phyloP scores from a whole-genome alignment of 2,329 filamentous ascomycete genomes.

The Penicillium sp. region DNA sequence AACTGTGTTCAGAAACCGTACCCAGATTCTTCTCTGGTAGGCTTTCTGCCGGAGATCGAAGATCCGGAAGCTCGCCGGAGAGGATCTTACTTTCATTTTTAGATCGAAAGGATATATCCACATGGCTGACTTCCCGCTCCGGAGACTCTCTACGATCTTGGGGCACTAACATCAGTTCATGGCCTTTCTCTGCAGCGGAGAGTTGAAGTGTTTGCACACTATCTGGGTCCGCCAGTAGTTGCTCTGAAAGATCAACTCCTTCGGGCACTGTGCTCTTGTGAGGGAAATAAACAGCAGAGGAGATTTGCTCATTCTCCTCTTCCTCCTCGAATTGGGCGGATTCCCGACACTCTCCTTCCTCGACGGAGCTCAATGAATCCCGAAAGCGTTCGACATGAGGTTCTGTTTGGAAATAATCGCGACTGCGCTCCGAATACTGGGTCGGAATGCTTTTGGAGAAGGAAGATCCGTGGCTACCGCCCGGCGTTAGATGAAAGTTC shows the following conservation, averaged over 20 bases:
- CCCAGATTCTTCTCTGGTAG: constrained; percentile 35
- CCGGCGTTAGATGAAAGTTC: constrained; percentile 51
- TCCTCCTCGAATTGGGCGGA: constrained; percentile 48
- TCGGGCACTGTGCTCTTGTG: constrained; percentile 49
- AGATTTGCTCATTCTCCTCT: constrained; percentile 60
- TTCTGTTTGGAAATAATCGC: constrained; percentile 28
- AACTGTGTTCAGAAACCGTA: constrained; percentile 35
- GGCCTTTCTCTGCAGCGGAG: constrained; percentile 25
- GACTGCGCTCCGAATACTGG: constrained; percentile 32
- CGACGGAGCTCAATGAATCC: constrained; percentile 22
- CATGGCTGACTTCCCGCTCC: constrained; percentile 45
- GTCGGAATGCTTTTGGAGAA: constrained; percentile 42
- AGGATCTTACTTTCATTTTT: constrained; percentile 58
- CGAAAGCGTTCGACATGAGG: constrained; percentile 17
- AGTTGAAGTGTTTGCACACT: constrained; percentile 25
- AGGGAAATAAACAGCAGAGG: constrained; percentile 61
- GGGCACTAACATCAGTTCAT: constrained; percentile 26
- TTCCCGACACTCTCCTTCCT: constrained; percentile 21
- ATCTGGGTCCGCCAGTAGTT: constrained; percentile 19
- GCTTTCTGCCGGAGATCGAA: constrained; percentile 38
- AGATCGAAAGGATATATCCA: constrained; percentile 60
- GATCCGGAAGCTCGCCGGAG: constrained; percentile 53
- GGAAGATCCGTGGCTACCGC: constrained; percentile 43
- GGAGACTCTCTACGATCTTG: constrained; percentile 25
- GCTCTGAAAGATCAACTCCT: constrained; percentile 24